These are phyloP conservation scores for Aureobasidium vineae DNA, from an alignment of 2,329 filamentous ascomycete genomes.

Conservation along the genomic window DNA sequence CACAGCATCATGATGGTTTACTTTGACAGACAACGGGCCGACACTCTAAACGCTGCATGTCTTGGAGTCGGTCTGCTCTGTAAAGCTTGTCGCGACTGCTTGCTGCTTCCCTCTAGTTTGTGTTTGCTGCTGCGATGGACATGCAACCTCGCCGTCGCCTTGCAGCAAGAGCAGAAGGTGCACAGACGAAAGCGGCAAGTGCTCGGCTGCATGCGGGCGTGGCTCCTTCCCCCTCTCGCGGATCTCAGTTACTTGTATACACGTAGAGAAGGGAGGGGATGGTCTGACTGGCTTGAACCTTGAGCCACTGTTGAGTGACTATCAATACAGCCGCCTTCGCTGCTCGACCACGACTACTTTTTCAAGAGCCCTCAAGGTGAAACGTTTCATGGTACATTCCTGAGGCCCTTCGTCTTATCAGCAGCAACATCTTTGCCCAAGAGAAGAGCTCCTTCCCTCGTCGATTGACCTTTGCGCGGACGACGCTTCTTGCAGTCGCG, in stretches of 20 bases:
- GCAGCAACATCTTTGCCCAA: background rate
- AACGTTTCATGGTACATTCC: constrained; percentile 9
- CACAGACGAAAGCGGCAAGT: background rate
- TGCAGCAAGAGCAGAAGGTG: background rate
- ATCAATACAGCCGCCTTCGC: background rate
- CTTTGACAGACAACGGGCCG: constrained; percentile 4
- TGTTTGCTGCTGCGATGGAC: background rate
- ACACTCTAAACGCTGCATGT: constrained; percentile 8
- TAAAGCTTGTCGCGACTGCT: constrained; percentile 8
- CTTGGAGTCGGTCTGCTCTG: background rate
- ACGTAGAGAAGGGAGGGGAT: background rate
- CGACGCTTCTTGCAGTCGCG: background rate
- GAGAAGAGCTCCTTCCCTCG: background rate
- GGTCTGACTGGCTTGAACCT: constrained; percentile 1
- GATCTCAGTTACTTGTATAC: background rate
- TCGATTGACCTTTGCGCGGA: background rate
- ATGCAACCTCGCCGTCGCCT: constrained; percentile 1
- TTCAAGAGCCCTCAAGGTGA: background rate
- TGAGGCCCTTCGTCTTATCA: constrained; percentile 15
- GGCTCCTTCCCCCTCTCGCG: background rate
- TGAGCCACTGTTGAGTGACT: background rate
- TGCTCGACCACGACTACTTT: background rate
- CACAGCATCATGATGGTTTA: background rate
- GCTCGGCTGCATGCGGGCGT: background rate
- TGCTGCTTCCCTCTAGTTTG: background rate